Base-by-base conservation (phyloP, 495 filamentous ascomycete genomes). In the Penicillium mononematosum region DNA sequence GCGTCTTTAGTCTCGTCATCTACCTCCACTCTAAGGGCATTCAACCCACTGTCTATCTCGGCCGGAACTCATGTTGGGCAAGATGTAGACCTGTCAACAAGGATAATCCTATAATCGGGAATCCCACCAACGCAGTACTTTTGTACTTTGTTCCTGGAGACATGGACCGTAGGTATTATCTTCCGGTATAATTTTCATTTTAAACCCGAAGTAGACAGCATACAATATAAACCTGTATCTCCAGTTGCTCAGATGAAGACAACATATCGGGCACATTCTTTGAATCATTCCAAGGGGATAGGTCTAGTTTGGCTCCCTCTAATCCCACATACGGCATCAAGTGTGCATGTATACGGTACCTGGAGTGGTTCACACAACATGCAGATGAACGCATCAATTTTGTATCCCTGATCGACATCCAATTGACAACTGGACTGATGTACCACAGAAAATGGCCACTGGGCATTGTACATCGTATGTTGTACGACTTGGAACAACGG, bases 331-430 rank as follows among this genome's bases (percentile, higher is more conserved):
- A 42, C n/a, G 29, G 31, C 31, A 32, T 36, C 27, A 12, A 22
- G 20, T 42, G 20, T 29, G 34, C 50, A 44, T 22, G 29, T 45
- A 47, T 20, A 41, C 20, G 19, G 27, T 55, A 38, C 38, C 38
- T 52, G 48, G n/a, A 11, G 49, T 50, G 20, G 34, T 31, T 52
- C 50, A 20, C 25, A 31, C 19, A 24, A 41, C 16, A 19, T 45
- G 43, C 52, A 44, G 22, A 19, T n/a, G 39, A 32, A 31, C 10
- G 17, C 39, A 20, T 53, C 31, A 45, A 29, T 16, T 45, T 36
- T 54, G 43, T 55, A 54, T 36, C 39, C 51, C 44, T 29, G 53
- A 36, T 47, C 53, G 42, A 38, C 42, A 45, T 27, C 2, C 11
- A 38, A 27, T 55, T 47, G 9, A 38, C 43, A 47, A 55, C 32